These are phyloP conservation scores for Arthrobotrys iridis DNA, from an alignment of 2,329 filamentous ascomycete genomes.

Conservation along the genomic window DNA sequence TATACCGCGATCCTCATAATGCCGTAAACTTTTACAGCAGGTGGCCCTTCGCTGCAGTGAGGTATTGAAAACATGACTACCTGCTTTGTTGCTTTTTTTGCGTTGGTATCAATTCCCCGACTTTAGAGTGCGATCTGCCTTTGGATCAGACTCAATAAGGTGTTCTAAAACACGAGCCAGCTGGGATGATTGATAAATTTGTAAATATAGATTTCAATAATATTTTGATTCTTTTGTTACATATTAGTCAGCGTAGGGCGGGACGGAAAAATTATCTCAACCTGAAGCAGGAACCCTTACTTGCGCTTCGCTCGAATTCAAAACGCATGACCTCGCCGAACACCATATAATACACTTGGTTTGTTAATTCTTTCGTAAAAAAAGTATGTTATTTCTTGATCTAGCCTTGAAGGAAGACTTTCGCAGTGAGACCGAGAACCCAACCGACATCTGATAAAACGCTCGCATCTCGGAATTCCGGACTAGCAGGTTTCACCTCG, in stretches of 20 bases:
- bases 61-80: too few species aligned
- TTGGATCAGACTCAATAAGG: too few species aligned
- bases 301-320: not conserved
- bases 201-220: too few species aligned
- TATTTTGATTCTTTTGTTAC: not conserved
- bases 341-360: constrained; percentile 14
- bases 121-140: too few species aligned
- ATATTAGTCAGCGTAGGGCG: not conserved
- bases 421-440: constrained; percentile 73
- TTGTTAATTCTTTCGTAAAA: not conserved
- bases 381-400: not conserved
- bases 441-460: constrained; percentile 75
- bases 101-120: not conserved
- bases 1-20: too few species aligned
- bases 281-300: not conserved
- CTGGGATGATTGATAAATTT: too few species aligned
- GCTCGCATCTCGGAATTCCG: constrained; percentile 64
- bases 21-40: too few species aligned
- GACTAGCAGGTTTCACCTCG: constrained; percentile 60
- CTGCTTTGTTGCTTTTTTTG: not conserved
- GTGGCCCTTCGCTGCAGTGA: too few species aligned
- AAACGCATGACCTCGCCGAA: constrained; percentile 5
- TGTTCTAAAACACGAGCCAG: too few species aligned
- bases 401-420: constrained; percentile 66
- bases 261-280: not conserved